Conservation (phyloP, 345 rosid genomes). For the Salix brachista region DNA sequence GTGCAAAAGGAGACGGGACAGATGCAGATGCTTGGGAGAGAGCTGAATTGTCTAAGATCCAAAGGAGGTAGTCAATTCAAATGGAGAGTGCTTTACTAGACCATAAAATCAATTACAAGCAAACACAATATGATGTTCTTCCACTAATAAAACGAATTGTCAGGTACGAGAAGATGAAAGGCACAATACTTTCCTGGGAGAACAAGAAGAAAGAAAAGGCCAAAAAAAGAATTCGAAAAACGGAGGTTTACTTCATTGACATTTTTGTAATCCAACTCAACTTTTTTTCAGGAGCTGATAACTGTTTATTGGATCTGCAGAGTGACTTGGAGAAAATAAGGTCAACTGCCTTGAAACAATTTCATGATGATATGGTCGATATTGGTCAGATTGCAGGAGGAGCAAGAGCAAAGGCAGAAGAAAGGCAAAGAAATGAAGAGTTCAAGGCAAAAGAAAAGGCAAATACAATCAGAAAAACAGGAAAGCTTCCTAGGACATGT, state of each 20-base stretch:
- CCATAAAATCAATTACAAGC: not conserved
- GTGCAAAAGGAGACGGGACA: constrained; percentile 19
- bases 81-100: not conserved
- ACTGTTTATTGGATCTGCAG: constrained; percentile 35
- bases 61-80: constrained; percentile 33
- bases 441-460: constrained; percentile 60
- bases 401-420: constrained; percentile 54
- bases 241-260: constrained; percentile 48
- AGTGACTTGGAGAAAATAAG: constrained; percentile 36
- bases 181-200: constrained; percentile 59
- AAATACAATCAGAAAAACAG: constrained; percentile 49
- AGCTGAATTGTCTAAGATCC: constrained; percentile 46
- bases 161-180: constrained; percentile 52
- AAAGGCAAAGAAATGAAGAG: constrained; percentile 51
- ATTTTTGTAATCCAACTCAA: not conserved
- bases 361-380: constrained; percentile 33
- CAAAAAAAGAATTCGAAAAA: constrained; percentile 37
- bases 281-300: not conserved
- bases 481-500: constrained; percentile 46
- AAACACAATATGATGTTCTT: not conserved
- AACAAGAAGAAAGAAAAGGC: constrained; percentile 51
- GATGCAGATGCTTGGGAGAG: constrained; percentile 59
- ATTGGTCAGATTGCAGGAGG: constrained; percentile 40
- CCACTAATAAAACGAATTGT: constrained; percentile 9
- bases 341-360: constrained; percentile 40